These are phyloP conservation scores for Prunus salicina DNA, from an alignment of 306 rosid species.

Conservation along the genomic window DNA sequence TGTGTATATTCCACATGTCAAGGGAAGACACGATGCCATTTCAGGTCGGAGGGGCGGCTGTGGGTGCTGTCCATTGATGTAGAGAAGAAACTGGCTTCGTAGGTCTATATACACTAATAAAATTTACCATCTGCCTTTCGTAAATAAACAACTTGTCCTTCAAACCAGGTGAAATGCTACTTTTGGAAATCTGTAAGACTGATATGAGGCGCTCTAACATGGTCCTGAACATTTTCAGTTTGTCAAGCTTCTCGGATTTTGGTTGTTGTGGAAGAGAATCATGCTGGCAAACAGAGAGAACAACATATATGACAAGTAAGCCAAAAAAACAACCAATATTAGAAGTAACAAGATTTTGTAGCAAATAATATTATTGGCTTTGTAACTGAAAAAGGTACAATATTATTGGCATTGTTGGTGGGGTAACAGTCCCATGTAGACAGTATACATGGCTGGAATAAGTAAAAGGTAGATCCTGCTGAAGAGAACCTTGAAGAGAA, in stretches of 20 bases:
- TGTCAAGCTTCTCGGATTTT: constrained; percentile 44
- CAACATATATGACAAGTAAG: constrained; percentile 2
- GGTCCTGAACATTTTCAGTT: constrained; percentile 37
- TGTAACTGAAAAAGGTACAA: too few relatives aligned
- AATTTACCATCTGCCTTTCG: constrained; percentile 51
- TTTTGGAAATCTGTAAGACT: constrained; percentile 47
- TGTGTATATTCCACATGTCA: not conserved
- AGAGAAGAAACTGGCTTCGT: constrained; percentile 34
- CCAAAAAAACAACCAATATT: not conserved
- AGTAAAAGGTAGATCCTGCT: not conserved
- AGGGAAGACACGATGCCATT: not conserved
- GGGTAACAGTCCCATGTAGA: not conserved
- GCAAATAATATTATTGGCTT: not conserved
- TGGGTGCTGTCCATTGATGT: constrained; percentile 54
- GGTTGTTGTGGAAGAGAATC: constrained; percentile 60
- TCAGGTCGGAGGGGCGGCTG: not conserved
- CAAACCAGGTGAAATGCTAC: constrained; percentile 14
- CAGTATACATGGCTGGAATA: not conserved
- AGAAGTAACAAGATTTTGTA: not conserved
- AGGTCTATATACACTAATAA: constrained; percentile 38
- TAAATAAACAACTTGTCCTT: constrained; percentile 46
- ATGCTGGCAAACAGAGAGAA: constrained; percentile 36
- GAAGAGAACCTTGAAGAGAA: constrained; percentile 10
- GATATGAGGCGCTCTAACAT: constrained; percentile 45
- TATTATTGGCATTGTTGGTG: not conserved